Evolutionary conservation across 139 green algal species (phyloP).

Genomic region (Eudorina sp.): DNA sequence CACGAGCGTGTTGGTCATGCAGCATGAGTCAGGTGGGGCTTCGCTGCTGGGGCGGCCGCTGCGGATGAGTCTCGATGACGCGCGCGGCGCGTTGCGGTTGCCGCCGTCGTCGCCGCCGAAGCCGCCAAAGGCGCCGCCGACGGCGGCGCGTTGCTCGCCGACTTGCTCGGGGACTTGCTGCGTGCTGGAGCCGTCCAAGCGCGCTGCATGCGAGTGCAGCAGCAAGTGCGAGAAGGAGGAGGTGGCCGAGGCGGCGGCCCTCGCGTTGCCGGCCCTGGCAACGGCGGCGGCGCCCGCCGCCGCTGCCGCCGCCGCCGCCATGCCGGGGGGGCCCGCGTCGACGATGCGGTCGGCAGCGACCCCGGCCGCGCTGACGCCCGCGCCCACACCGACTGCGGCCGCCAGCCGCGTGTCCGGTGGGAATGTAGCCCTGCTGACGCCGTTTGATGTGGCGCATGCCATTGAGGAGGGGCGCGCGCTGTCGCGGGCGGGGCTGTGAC

Average conservation of each 20-base stretch:
- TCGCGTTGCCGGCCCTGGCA: neutral
- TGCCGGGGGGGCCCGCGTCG: neutral
- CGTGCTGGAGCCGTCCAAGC: too few species aligned
- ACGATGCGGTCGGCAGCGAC: neutral
- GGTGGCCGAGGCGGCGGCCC: too few species aligned
- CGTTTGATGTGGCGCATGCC: neutral
- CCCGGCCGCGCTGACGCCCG: neutral
- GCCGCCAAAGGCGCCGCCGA: neutral
- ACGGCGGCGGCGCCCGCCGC: neutral
- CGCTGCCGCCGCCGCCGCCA: neutral
- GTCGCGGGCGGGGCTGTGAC: neutral
- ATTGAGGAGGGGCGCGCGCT: neutral
- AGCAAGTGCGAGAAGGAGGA: too few species aligned
- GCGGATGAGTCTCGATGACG: neutral
- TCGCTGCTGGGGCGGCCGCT: neutral
- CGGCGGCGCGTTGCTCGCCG: neutral
- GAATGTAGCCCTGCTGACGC: neutral
- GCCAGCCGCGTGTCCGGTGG: neutral
- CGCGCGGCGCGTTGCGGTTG: neutral
- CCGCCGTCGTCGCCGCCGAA: neutral
- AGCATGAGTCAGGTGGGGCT: too few species aligned
- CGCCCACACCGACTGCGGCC: neutral
- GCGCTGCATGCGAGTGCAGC: too few species aligned
- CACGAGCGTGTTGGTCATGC: too few species aligned
- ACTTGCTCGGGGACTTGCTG: too few species aligned